A percentile compares a stretch with the other conserved stretches of the same genome.
Evolutionary conservation across 2,329 filamentous ascomycete genomes (phyloP).

Genomic region (Whalleya microplaca): DNA sequence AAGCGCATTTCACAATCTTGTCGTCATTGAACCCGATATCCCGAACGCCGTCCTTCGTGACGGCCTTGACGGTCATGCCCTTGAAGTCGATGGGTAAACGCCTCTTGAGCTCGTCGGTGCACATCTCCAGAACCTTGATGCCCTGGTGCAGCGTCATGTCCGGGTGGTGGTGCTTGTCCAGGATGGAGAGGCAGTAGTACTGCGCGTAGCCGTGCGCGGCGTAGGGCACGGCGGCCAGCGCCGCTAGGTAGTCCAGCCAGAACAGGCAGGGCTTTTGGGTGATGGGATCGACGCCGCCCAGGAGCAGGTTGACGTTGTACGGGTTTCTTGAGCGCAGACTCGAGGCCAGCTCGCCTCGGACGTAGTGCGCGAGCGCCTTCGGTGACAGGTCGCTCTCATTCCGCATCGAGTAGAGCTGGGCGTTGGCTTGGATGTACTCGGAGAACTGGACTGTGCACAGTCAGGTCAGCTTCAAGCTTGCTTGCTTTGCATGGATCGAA

Average conservation of each 20-base stretch:
- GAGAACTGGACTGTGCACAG: slow-evolving; percentile 83
- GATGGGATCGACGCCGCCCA: slow-evolving; percentile 92
- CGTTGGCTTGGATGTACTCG: slow-evolving; percentile 98
- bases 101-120: slow-evolving; percentile 95
- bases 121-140: slow-evolving; percentile 90
- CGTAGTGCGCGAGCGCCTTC: slow-evolving; percentile 86
- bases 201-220: slow-evolving; percentile 98
- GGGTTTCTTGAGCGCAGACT: slow-evolving; percentile 90
- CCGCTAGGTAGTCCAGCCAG: slow-evolving; percentile 97
- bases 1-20: slow-evolving; percentile 68
- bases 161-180: slow-evolving; percentile 98
- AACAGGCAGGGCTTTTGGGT: slow-evolving; percentile 89
- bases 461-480: slow-evolving; percentile 24
- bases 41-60: slow-evolving; percentile 90
- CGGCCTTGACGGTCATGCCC: slow-evolving; percentile 90
- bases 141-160: slow-evolving; percentile 89
- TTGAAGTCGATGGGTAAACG: slow-evolving; percentile 99
- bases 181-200: slow-evolving; percentile 97
- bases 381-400: slow-evolving; percentile 93
- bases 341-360: slow-evolving; percentile 88
- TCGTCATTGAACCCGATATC: slow-evolving; percentile 87
- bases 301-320: slow-evolving; percentile 94
- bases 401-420: slow-evolving; percentile 97
- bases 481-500: no score
- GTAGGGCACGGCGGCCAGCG: slow-evolving; percentile 86